Evolutionary conservation across 106 monocot genomes (phyloP), one percentile per base, ranked within the genome.

Genomic region (Ottelia alismoides): DNA sequence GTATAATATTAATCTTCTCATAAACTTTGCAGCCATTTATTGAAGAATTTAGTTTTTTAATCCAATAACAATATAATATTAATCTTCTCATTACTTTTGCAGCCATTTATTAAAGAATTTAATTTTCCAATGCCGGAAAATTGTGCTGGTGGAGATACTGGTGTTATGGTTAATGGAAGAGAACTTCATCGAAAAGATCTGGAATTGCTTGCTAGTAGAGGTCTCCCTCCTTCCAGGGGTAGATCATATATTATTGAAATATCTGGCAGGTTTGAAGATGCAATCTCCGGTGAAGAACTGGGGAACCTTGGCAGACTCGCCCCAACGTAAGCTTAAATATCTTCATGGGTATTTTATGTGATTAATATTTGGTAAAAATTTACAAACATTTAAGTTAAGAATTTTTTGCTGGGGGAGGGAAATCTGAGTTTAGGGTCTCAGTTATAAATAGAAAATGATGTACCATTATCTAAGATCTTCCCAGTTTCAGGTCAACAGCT

Each of bases 41-140:
- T n/a, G n/a, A n/a, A n/a, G n/a, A n/a, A n/a, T n/a, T n/a, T n/a
- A n/a, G n/a, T n/a, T n/a, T n/a, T n/a, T n/a, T n/a, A n/a, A n/a
- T n/a, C n/a, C n/a, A n/a, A n/a, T n/a, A n/a, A n/a, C n/a, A n/a
- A n/a, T n/a, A n/a, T n/a, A n/a, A n/a, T n/a, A 21, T 28, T 9
- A 66, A n/a, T 30, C n/a, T n/a, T n/a, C n/a, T n/a, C n/a, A 60
- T 4, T 1, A 30, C 4, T 60, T 49, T 56, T 75, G 70, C 65
- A 92, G 92, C 85, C 92, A 47, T 85, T 73, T 65, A 92, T 92
- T 46, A 78, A 85, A 55, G 92, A 92, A 31, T 81, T 92, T 51
- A 85, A 92, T 56, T 82, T 74, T 60, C 85, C 85, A 25, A 74
- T 92, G 81, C 61, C 75, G 22, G 81, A 65, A 51, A 85, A 81